phyloP scores from a whole-genome alignment of 305 asterid species.

The Rubia occidens region DNA sequence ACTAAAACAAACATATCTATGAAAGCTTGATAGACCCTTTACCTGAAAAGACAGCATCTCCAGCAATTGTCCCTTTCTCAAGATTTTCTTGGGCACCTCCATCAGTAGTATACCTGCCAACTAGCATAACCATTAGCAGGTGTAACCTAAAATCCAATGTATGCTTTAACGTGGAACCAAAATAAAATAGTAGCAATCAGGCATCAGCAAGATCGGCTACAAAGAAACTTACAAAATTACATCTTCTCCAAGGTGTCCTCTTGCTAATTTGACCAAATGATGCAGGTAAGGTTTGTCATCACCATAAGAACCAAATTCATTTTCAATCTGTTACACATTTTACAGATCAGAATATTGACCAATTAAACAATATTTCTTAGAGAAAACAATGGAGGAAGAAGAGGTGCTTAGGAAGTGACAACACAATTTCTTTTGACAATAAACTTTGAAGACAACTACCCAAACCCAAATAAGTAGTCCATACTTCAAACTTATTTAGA shows the following conservation, averaged over 20 bases:
- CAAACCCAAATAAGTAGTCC: background rate
- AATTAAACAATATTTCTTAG: constrained; percentile 10
- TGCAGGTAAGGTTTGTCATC: constrained; percentile 80
- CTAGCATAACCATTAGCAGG: constrained; percentile 4
- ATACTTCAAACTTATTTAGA: background rate
- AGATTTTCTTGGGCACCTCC: constrained; percentile 80
- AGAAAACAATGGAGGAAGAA: constrained; percentile 10
- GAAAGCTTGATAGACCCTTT: background rate
- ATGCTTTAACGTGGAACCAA: background rate
- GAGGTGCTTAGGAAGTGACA: background rate
- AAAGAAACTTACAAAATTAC: constrained; percentile 54
- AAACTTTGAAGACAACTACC: too few species aligned
- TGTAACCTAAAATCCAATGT: background rate
- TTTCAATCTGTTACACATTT: constrained; percentile 62
- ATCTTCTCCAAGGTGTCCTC: constrained; percentile 64
- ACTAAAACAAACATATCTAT: background rate
- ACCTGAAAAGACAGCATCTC: constrained; percentile 82
- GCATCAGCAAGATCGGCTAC: constrained; percentile 2
- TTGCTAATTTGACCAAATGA: constrained; percentile 68
- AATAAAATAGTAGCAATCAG: background rate
- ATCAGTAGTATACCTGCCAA: constrained; percentile 85
- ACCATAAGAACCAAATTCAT: constrained; percentile 92
- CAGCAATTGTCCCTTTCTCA: constrained; percentile 73
- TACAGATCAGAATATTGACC: constrained; percentile 25
- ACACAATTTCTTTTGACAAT: background rate